Conservation (phyloP, 148 eudicot species). For the Mesembryanthemum crystallinum region DNA sequence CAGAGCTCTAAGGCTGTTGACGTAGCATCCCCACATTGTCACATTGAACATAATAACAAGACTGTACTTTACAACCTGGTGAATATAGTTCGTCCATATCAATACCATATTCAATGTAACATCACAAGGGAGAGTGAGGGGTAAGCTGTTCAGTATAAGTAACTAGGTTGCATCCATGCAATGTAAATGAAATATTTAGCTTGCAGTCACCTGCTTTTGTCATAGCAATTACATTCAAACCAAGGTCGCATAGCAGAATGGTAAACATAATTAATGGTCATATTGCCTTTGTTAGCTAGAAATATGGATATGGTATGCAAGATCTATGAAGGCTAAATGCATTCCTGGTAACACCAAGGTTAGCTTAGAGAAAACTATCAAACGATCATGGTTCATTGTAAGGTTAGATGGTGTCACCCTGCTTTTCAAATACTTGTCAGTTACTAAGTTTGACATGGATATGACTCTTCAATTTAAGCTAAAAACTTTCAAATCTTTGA, state of each 20-base stretch:
- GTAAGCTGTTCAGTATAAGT: not conserved
- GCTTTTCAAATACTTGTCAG: not conserved
- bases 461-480: not conserved
- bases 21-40: conserved; percentile 95
- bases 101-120: not conserved
- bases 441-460: not conserved
- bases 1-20: conserved; percentile 84
- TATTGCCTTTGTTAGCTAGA: not conserved
- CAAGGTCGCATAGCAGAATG: not conserved
- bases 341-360: not conserved
- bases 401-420: too few relatives aligned
- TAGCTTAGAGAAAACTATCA: not conserved
- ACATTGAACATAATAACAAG: conserved; percentile 68
- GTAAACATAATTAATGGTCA: not conserved
- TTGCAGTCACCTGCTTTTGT: too few relatives aligned
- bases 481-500: not conserved
- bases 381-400: not conserved
- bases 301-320: not conserved
- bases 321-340: not conserved
- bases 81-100: conserved; percentile 11
- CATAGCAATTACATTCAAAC: not conserved
- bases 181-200: not conserved
- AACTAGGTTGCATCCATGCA: not conserved
- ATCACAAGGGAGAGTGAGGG: not conserved
- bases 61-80: conserved; percentile 66